These are phyloP conservation scores for Neurospora terricola DNA, from an alignment of 495 filamentous ascomycete species.

Conservation along the genomic window DNA sequence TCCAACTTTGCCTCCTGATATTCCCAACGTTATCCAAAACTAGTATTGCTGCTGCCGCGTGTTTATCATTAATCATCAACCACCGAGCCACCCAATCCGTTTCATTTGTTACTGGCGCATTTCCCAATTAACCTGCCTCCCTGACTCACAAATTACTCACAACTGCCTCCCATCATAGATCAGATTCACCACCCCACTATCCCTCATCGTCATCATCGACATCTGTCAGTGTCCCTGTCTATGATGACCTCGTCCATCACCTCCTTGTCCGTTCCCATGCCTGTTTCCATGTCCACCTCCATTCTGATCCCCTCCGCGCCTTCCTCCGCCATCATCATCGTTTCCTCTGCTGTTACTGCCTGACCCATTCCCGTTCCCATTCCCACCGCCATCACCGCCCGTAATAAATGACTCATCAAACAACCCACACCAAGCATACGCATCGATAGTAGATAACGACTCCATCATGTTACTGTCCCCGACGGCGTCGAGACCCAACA, in stretches of 20 bases:
- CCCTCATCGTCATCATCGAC: background rate
- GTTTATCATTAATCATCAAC: background rate
- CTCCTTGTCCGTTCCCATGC: background rate
- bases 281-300: background rate
- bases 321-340: background rate
- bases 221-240: background rate
- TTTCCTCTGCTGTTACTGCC: background rate
- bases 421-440: background rate
- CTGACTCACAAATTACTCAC: background rate
- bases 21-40: background rate
- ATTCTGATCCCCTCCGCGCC: background rate
- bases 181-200: background rate
- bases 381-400: background rate
- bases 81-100: background rate
- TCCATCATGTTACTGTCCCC: background rate
- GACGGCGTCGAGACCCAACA: background rate
- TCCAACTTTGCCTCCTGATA: background rate
- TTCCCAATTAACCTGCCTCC: background rate
- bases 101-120: background rate
- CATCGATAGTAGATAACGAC: background rate
- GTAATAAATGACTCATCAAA: background rate
- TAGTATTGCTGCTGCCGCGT: background rate
- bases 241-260: background rate
- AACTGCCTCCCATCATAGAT: background rate
- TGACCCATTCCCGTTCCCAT: background rate